Conservation (phyloP, 1,284 basidiomycete genomes). For the Ceratobasidium sp. region DNA sequence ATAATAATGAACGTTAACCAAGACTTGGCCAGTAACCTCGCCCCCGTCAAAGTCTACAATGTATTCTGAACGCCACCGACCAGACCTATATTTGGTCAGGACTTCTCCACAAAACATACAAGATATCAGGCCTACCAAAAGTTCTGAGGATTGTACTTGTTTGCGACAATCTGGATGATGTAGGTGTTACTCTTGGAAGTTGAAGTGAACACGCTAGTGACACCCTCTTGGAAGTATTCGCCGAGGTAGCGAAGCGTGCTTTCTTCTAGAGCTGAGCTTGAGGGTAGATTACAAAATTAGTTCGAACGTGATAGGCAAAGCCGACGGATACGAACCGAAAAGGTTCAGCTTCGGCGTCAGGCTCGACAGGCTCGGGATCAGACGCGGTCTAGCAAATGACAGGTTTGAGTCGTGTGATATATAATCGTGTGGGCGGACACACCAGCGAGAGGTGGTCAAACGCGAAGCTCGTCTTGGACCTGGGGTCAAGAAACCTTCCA, state of each 20-base stretch:
- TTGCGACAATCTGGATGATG: conserved; percentile 86
- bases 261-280: conserved; percentile 75
- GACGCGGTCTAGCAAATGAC: conserved; percentile 72
- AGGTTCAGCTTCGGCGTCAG: conserved; percentile 74
- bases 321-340: conserved; percentile 68
- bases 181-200: conserved; percentile 64
- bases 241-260: conserved; percentile 76
- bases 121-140: conserved; percentile 73
- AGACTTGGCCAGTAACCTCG: conserved; percentile 64
- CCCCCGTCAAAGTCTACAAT: conserved; percentile 57
- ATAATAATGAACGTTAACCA: conserved; percentile 93
- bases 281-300: background rate
- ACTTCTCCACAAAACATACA: background rate
- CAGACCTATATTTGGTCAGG: conserved; percentile 71
- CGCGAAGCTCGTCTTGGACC: conserved; percentile 78
- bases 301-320: conserved; percentile 2
- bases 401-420: conserved; percentile 14
- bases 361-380: conserved; percentile 72
- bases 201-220: conserved; percentile 75
- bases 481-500: conserved; percentile 84
- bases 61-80: conserved; percentile 82
- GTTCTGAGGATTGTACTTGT: conserved; percentile 92
- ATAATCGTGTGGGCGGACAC: conserved; percentile 49
- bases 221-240: conserved; percentile 83
- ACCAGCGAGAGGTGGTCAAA: conserved; percentile 88